Base-by-base conservation (phyloP, 495 filamentous ascomycete species). In the Glutinoglossum americanum region DNA sequence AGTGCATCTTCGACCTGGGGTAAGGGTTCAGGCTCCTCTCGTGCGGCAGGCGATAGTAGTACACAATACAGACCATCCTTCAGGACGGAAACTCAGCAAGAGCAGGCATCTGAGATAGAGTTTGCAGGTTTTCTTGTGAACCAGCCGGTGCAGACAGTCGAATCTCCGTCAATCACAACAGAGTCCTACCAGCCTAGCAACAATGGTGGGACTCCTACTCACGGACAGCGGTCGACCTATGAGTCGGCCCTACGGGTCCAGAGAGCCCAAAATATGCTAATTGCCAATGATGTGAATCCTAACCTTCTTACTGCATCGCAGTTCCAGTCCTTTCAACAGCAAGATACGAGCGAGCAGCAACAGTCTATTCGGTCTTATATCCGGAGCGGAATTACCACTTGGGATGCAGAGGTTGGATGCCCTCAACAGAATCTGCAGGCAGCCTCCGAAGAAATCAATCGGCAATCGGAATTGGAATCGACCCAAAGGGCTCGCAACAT, bases 351-450 rank as follows among this genome's bases (percentile, higher is more conserved):
- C 25, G 73, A 75, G 51, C 85, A 89, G 71, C 76, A 80, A 62
- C 89, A 89, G 74, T 81, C 80, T 61, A 81, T 94, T 65, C 80
- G 87, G 71, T 77, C 84, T 70, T 93, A 93, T 77, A 76, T 49
- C 47, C 19, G 13, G 9, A 27, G 47, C 19, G 25, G n/a, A 13
- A 8, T 3, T 9, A n/a, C 25, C n/a, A 27, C n/a, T n/a, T 49
- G 47, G 47, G 8, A 49, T 23, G 6, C 47, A 27, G 47, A 25
- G 8, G 21, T 25, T 49, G 21, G 25, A 47, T n/a, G 15, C 15
- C 21, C 3, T 47, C 17, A 47, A 33, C 30, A 33, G 30, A 33
- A 33, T 9, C 30, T 33, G 30, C 30, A 33, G 30, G 30, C 30
- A 9, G 9, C 37, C 37, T 7, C 37, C 37, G 2, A 39, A 2